Evolutionary conservation across 139 green algal species (phyloP), one percentile per base, ranked within the genome.

Genomic region (Closterium sp.): DNA sequence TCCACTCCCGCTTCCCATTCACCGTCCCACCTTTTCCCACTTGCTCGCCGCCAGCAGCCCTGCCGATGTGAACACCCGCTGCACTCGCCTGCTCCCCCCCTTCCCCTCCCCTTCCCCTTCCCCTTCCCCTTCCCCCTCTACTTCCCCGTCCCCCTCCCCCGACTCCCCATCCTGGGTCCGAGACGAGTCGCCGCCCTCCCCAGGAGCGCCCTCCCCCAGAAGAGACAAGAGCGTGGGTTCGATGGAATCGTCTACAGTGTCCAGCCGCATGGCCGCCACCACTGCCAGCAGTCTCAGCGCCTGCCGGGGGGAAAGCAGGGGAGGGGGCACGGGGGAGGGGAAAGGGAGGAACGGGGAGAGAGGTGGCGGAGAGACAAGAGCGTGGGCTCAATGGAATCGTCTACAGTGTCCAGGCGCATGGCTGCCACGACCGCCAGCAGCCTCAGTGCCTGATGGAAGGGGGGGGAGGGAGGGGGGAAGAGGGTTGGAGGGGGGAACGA

Each of bases 361-460:
- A 29, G 24, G 70, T 85, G 19, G 19, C n/a, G n/a, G n/a, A 93
- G 87, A 9, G 86, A 70, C 31, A 70, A 30, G 27, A 93, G 73
- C 5, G 86, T n/a, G 22, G 31, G 22, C 86, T 87, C 91, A 1
- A 93, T 87, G 32, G 86, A 88, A 29, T 91, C 91, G 30, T 73
- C 42, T 21, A 88, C 91, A 9, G 28, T 50, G 31, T 93, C 28
- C 22, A 93, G 42, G 28, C 91, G 88, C 34, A 91, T 34, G 2
- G 86, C 91, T 19, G 91, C 91, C 86, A 93, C 32, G 9, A 91
- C 86, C n/a, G 86, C 73, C 42, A 93, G 91, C 86, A 93, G 87
- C 28, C 88, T 5, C 30, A 91, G 31, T 4, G 91, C 91, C 86
- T 93, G 85, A 62, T 84, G 31, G 38, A 6, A 6, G 84, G n/a